Evolutionary conservation across 495 filamentous ascomycete genomes (phyloP).

Genomic region (Xanthoparmelia taractica): DNA sequence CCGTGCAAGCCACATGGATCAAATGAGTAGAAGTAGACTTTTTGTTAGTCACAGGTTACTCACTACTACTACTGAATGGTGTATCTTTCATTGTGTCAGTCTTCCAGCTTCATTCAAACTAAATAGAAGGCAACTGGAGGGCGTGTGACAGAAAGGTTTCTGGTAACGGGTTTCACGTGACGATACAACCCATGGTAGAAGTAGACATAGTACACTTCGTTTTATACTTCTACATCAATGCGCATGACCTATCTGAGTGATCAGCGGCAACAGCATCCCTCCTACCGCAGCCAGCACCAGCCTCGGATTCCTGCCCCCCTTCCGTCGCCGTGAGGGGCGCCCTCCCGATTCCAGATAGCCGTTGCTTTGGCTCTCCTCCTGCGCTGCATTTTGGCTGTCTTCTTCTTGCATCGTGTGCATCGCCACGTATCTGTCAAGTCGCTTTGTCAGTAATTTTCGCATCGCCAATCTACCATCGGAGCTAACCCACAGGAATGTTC

Average conservation of each 20-base stretch:
- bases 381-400: conserved; percentile 40
- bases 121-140: neutral
- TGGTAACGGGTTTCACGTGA: neutral
- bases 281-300: conserved; percentile 68
- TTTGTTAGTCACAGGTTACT: too few relatives aligned
- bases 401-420: conserved; percentile 98
- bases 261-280: conserved; percentile 84
- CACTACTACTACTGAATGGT: neutral
- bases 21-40: too few relatives aligned
- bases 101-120: neutral
- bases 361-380: conserved; percentile 48
- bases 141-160: neutral
- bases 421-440: conserved; percentile 69
- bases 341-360: conserved; percentile 56
- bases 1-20: too few relatives aligned
- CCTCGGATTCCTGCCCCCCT: conserved; percentile 45
- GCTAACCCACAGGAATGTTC: conserved; percentile 83
- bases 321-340: conserved; percentile 37
- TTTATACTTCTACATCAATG: conserved; percentile 43
- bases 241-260: conserved; percentile 86
- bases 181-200: neutral
- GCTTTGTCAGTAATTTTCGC: neutral
- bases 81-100: neutral
- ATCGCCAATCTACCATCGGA: neutral
- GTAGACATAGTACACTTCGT: neutral